Evolutionary conservation across 2,329 filamentous ascomycete species (phyloP).

Genomic region (Botryotinia calthae): DNA sequence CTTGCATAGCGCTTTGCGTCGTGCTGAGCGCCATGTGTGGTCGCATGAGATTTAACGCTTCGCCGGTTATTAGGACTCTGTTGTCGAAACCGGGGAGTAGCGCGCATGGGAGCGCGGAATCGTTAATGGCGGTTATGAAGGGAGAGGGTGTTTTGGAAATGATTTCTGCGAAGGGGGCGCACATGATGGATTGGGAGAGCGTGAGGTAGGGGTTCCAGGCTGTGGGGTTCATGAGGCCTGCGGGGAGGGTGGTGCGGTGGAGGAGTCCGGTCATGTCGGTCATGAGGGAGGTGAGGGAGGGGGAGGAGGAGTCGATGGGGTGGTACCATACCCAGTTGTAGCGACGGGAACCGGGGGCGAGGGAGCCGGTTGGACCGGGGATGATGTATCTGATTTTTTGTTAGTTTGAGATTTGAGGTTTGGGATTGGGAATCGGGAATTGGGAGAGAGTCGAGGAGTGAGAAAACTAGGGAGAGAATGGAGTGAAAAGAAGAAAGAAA

Average conservation of each 20-base stretch:
- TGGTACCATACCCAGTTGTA: conserved; percentile 49
- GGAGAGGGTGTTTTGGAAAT: conserved; percentile 42
- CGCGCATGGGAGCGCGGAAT: conserved; percentile 40
- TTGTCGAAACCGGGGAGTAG: conserved; percentile 41
- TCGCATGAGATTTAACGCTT: conserved; percentile 46
- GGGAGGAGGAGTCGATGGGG: conserved; percentile 33
- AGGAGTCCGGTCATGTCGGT: conserved; percentile 36
- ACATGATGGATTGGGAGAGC: conserved; percentile 21
- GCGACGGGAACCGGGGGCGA: conserved; percentile 42
- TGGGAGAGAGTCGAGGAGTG: neutral
- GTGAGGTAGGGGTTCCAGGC: conserved; percentile 26
- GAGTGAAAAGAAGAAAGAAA: no score
- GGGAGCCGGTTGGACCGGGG: conserved; percentile 42
- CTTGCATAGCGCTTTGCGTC: conserved; percentile 41
- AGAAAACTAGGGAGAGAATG: neutral
- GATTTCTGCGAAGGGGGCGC: conserved; percentile 36
- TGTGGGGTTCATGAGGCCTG: conserved; percentile 23
- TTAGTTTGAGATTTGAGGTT: neutral
- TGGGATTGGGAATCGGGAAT: neutral
- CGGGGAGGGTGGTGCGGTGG: conserved; percentile 31
- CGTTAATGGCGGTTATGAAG: conserved; percentile 45
- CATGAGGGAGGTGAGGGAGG: conserved; percentile 35
- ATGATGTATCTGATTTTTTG: conserved; percentile 41
- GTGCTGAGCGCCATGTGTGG: conserved; percentile 47
- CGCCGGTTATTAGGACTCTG: conserved; percentile 43